phyloP scores from a whole-genome alignment of 2,329 filamentous ascomycete genomes.

The Mycogone perniciosa region DNA sequence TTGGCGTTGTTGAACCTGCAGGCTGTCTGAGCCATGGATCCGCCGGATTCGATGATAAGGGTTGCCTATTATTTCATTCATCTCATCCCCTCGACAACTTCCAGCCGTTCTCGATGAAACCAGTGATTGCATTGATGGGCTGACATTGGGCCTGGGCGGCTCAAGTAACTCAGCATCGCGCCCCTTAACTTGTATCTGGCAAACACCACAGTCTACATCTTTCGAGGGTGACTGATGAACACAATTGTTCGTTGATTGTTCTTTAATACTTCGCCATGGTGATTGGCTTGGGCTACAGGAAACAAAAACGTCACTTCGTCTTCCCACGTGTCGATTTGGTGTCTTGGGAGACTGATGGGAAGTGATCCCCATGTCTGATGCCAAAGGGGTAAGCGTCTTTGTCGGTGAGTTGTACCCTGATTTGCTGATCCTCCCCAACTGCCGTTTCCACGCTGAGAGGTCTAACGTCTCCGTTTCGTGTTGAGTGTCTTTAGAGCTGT shows the following conservation, averaged over 20 bases:
- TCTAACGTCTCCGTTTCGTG: not conserved
- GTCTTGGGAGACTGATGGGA: not conserved
- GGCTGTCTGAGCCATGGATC: not conserved
- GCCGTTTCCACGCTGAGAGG: conserved; percentile 9
- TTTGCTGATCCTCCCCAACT: not conserved
- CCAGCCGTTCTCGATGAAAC: not conserved
- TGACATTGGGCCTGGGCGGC: not conserved
- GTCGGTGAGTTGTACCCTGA: not conserved
- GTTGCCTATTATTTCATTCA: not conserved
- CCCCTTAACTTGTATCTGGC: too few relatives aligned
- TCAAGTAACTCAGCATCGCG: not conserved
- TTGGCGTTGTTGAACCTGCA: not conserved
- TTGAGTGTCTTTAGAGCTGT: not conserved
- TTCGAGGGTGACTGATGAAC: not conserved
- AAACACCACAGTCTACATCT: too few relatives aligned
- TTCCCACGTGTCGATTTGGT: not conserved
- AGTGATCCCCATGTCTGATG: not conserved
- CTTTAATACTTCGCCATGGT: too few relatives aligned
- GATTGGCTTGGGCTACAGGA: not conserved
- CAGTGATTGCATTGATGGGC: not conserved
- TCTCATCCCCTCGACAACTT: not conserved
- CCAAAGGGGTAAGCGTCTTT: not conserved
- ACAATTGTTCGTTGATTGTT: not conserved
- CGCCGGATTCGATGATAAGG: not conserved
- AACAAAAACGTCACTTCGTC: not conserved